Conservation (phyloP, 345 rosid species). For the Trapa bicornis region DNA sequence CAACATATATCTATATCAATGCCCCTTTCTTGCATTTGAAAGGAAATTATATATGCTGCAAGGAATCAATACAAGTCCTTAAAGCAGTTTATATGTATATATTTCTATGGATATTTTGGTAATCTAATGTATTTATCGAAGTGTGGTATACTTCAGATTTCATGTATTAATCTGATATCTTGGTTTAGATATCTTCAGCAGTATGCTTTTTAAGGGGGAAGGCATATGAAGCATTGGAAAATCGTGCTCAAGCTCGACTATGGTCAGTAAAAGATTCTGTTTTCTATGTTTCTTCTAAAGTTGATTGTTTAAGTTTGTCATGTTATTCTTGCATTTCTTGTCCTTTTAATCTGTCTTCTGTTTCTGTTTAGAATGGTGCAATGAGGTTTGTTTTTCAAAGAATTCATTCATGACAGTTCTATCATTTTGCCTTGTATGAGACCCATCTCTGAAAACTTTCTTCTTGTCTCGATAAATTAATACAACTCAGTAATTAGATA, state of each 20-base stretch:
- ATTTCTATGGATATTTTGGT: neutral
- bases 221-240: conserved; percentile 87
- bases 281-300: neutral
- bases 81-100: neutral
- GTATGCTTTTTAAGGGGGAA: conserved; percentile 89
- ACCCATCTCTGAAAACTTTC: neutral
- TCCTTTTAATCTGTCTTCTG: neutral
- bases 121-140: neutral
- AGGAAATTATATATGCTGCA: neutral
- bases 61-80: neutral
- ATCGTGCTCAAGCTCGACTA: conserved; percentile 74
- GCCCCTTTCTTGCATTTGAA: neutral
- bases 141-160: neutral
- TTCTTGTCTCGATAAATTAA: neutral
- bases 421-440: neutral
- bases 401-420: neutral
- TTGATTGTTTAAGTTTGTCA: neutral
- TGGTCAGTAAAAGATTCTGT: conserved; percentile 32
- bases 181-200: conserved; percentile 67
- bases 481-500: neutral
- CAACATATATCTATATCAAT: neutral
- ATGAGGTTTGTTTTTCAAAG: neutral
- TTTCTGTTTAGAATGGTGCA: neutral
- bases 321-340: neutral
- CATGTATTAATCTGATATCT: conserved; percentile 1